These are phyloP conservation scores for Pholiota adiposa DNA, from an alignment of 1,284 basidiomycete species.

Conservation along the genomic window DNA sequence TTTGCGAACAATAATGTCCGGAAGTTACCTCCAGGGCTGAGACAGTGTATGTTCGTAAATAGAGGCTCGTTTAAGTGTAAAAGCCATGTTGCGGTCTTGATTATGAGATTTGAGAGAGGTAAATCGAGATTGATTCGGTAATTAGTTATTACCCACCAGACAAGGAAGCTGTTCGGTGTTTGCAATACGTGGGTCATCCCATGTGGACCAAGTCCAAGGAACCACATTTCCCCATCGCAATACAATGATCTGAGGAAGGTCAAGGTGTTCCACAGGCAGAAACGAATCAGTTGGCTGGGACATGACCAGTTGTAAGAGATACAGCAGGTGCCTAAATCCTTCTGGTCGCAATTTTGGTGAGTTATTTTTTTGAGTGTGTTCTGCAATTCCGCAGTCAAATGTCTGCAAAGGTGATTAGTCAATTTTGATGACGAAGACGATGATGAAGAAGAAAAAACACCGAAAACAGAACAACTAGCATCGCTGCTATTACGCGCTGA, in stretches of 20 bases:
- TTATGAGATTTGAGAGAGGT: neutral
- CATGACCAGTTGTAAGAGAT: slow-evolving; percentile 48
- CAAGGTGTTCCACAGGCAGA: slow-evolving; percentile 37
- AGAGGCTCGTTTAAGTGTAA: slow-evolving; percentile 35
- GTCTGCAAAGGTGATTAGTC: slow-evolving; percentile 1
- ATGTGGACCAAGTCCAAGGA: slow-evolving; percentile 67
- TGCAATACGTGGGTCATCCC: slow-evolving; percentile 55
- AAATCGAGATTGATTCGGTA: too few relatives aligned
- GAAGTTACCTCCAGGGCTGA: slow-evolving; percentile 7
- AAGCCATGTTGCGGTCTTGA: slow-evolving; percentile 58
- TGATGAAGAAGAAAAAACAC: slow-evolving; percentile 35
- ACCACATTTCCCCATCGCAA: slow-evolving; percentile 55
- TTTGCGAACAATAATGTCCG: slow-evolving; percentile 15
- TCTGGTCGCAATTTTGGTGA: slow-evolving; percentile 47
- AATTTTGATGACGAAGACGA: neutral
- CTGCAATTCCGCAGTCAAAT: slow-evolving; percentile 3
- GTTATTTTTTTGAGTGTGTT: neutral
- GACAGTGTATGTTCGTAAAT: slow-evolving; percentile 12
- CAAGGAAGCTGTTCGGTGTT: slow-evolving; percentile 51
- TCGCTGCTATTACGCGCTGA: slow-evolving; percentile 50
- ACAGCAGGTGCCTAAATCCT: slow-evolving; percentile 46
- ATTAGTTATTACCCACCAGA: slow-evolving; percentile 41
- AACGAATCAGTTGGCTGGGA: slow-evolving; percentile 21
- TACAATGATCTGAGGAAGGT: slow-evolving; percentile 51
- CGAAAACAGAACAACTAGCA: slow-evolving; percentile 58